Evolutionary conservation across 2,329 filamentous ascomycete genomes (phyloP), one percentile per base, ranked within the genome.

Genomic region (Akanthomyces uredinophilus): DNA sequence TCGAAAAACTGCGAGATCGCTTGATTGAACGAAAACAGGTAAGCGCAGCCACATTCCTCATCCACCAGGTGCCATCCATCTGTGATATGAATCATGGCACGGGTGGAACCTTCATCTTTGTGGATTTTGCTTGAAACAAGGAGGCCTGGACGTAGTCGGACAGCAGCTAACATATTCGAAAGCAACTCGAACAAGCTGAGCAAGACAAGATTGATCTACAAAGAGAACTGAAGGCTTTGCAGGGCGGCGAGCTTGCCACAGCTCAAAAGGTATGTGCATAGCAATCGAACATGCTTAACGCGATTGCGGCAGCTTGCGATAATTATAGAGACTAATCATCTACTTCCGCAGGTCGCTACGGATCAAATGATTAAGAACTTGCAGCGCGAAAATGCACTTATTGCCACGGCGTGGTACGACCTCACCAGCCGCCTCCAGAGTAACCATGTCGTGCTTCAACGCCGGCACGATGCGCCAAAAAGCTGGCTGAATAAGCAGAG

Each of bases 401-500:
- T 96, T 69, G 81, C 88, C 29, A 89, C 87, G n/a, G 91, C 91
- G 2, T 96, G 90, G 90, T 93, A 93, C 76, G 90, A 94, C 73
- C 83, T 95, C 69, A 87, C 88, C 29, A 87, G 83, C 71, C 82
- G 91, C 57, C 75, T 96, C 67, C 91, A 95, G 76, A 92, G 89
- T 77, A 94, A 93, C 72, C 90, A 90, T 65, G 88, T 94, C 47
- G 86, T 91, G 60, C 76, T 96, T 65, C 89, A 92, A 71, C 80
- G 91, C 66, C 83, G 89, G 67, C 85, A 86, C 68, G 90, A 94
- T 68, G 83, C 84, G 67, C 89, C 90, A 16, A 88, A 86, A 75
- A 93, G 90, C 75, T 96, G 90, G 90, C 77, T 96, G 68, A 90
- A 90, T 70, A 92, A 90, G 79, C 91, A 95, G 81, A 84, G 91